Conservation (phyloP, 176 grass and related monocot species). For the Oryza brachyantha region DNA sequence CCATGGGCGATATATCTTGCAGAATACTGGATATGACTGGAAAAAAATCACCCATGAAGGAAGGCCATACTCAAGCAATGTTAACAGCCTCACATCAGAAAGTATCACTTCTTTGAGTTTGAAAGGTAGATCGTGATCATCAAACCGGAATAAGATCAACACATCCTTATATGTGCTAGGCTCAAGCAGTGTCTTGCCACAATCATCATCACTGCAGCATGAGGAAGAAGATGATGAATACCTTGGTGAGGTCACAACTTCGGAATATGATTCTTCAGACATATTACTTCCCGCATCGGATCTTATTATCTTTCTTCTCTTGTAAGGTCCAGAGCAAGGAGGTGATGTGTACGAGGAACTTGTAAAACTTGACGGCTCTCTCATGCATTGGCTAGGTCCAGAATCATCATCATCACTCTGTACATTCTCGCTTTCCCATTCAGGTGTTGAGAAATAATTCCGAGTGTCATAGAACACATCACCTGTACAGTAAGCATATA, state of each 20-base stretch:
- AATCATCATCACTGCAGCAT: conserved; percentile 49
- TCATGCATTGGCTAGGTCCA: conserved; percentile 17
- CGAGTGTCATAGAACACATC: conserved; percentile 84
- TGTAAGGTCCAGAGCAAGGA: conserved; percentile 77
- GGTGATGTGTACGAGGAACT: conserved; percentile 51
- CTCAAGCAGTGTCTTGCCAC: conserved; percentile 30
- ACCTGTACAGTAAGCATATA: conserved; percentile 50
- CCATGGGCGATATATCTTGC: conserved; percentile 96
- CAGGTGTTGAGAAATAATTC: conserved; percentile 34
- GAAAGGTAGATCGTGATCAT: conserved; percentile 80
- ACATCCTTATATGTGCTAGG: conserved; percentile 73
- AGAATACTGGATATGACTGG: conserved; percentile 94
- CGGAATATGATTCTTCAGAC: conserved; percentile 63
- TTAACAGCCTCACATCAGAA: conserved; percentile 83
- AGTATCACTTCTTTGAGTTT: conserved; percentile 78
- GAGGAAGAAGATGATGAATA: conserved; percentile 49
- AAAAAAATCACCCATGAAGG: conserved; percentile 98
- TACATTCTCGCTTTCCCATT: conserved; percentile 28
- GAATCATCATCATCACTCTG: conserved; percentile 37
- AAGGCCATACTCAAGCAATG: conserved; percentile 87
- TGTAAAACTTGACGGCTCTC: conserved; percentile 28
- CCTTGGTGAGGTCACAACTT: conserved; percentile 70
- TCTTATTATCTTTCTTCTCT: conserved; percentile 79
- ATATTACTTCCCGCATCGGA: conserved; percentile 31
- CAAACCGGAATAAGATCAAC: conserved; percentile 84